phyloP scores from a whole-genome alignment of 169 alveolate species.

The Plasmodium falciparum region DNA sequence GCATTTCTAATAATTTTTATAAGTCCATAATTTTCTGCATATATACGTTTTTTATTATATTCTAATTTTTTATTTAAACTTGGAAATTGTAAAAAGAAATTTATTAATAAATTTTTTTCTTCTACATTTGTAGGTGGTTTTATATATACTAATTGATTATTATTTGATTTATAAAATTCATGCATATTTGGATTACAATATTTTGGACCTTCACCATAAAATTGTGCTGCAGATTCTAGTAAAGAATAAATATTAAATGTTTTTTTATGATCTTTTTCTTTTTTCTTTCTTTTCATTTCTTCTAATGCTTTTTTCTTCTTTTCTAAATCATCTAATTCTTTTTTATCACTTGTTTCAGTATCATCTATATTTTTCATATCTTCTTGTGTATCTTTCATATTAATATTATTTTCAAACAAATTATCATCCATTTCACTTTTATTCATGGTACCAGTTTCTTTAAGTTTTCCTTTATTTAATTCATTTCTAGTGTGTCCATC shows the following conservation, averaged over 20 bases:
- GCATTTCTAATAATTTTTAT: slow-evolving; percentile 50
- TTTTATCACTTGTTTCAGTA: slow-evolving; percentile 1
- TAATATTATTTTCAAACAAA: neutral
- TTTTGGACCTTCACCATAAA: slow-evolving; percentile 78
- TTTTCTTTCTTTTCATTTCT: slow-evolving; percentile 66
- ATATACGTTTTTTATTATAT: slow-evolving; percentile 67
- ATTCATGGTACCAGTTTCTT: neutral
- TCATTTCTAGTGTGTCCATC: slow-evolving; percentile 15
- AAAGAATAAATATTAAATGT: slow-evolving; percentile 40
- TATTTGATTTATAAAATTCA: slow-evolving; percentile 58
- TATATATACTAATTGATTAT: slow-evolving; percentile 72
- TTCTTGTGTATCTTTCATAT: slow-evolving; percentile 2
- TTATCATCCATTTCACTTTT: slow-evolving; percentile 4
- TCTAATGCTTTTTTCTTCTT: slow-evolving; percentile 67
- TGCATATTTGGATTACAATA: slow-evolving; percentile 71
- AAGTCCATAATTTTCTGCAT: slow-evolving; percentile 76
- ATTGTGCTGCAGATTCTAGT: slow-evolving; percentile 74
- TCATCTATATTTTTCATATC: slow-evolving; percentile 20
- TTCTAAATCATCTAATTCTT: slow-evolving; percentile 27
- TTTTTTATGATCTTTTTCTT: slow-evolving; percentile 65
- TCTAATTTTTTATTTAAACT: slow-evolving; percentile 55
- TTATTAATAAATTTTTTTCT: slow-evolving; percentile 54
- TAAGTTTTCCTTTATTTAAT: neutral
- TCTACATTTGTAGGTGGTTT: slow-evolving; percentile 64
- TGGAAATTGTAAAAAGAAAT: slow-evolving; percentile 72